Conservation (phyloP, 192 early-diverging fungal genomes). For the Podila epigama region DNA sequence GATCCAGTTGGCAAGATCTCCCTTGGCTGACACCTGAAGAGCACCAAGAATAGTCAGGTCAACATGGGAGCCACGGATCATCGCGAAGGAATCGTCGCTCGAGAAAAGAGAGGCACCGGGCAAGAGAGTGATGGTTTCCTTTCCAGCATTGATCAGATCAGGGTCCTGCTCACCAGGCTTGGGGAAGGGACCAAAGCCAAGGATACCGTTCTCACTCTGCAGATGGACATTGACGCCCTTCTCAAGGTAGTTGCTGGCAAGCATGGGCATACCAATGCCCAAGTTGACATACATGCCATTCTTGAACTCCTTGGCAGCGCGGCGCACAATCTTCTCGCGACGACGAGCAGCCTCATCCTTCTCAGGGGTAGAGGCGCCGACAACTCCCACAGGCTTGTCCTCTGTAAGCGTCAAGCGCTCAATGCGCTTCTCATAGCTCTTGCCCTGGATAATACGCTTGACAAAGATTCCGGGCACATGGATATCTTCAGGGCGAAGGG, state of each 20-base stretch:
- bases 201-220: constrained; percentile 83
- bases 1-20: constrained; percentile 87
- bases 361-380: constrained; percentile 41
- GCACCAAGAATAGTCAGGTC: constrained; percentile 81
- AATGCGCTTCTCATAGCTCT: constrained; percentile 77
- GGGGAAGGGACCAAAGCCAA: constrained; percentile 81
- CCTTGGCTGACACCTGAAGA: constrained; percentile 77
- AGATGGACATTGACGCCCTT: constrained; percentile 73
- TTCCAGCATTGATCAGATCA: constrained; percentile 84
- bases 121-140: constrained; percentile 78
- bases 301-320: constrained; percentile 81
- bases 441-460: constrained; percentile 74
- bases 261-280: constrained; percentile 83
- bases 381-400: constrained; percentile 27
- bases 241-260: constrained; percentile 78
- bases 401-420: constrained; percentile 67
- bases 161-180: constrained; percentile 73
- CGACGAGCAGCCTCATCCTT: constrained; percentile 40
- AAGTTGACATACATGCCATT: constrained; percentile 79
- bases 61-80: constrained; percentile 82
- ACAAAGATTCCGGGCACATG: constrained; percentile 80
- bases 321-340: constrained; percentile 74
- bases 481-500: constrained; percentile 72
- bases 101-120: constrained; percentile 75
- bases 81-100: constrained; percentile 79